Conservation (phyloP, 768 basidiomycete genomes). For the Termitomyces sp. region DNA sequence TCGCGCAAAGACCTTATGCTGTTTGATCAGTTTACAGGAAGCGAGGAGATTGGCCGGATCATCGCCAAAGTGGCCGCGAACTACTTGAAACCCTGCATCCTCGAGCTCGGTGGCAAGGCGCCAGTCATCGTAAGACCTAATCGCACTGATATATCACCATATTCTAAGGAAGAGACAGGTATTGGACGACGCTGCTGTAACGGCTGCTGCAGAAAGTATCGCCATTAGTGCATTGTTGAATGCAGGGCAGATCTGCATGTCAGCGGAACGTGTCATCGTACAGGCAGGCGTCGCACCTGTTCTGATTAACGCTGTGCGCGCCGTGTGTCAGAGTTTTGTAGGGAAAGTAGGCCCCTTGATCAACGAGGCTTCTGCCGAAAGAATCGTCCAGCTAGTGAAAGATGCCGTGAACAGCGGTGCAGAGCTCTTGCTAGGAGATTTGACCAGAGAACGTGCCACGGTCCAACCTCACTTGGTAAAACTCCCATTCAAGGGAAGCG, state of each 20-base stretch:
- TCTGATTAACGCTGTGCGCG: conserved; percentile 30
- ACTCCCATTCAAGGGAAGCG: conserved; percentile 22
- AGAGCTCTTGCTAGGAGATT: conserved; percentile 39
- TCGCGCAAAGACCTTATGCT: no score
- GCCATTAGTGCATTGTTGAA: conserved; percentile 38
- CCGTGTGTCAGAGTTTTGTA: conserved; percentile 27
- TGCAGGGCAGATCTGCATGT: conserved; percentile 58
- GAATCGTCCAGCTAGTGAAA: conserved; percentile 36
- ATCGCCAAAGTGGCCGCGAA: conserved; percentile 54
- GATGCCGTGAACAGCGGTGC: conserved; percentile 43
- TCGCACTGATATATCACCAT: no score
- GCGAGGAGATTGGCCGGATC: conserved; percentile 48
- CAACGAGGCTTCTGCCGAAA: conserved; percentile 39
- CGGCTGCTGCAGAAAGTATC: conserved; percentile 49
- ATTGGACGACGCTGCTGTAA: conserved; percentile 47
- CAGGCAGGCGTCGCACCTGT: conserved; percentile 34
- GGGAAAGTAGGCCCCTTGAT: conserved; percentile 36
- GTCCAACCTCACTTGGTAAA: conserved; percentile 48
- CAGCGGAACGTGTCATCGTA: conserved; percentile 51
- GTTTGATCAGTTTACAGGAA: conserved; percentile 51
- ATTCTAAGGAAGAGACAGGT: conserved; percentile 28
- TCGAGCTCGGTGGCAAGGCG: conserved; percentile 54
- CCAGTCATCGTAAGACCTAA: conserved; percentile 47
- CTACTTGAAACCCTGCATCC: conserved; percentile 48
- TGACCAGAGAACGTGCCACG: conserved; percentile 32